Evolutionary conservation across 768 basidiomycete genomes (phyloP), one percentile per base, ranked within the genome.

Genomic region (Suillus discolor): DNA sequence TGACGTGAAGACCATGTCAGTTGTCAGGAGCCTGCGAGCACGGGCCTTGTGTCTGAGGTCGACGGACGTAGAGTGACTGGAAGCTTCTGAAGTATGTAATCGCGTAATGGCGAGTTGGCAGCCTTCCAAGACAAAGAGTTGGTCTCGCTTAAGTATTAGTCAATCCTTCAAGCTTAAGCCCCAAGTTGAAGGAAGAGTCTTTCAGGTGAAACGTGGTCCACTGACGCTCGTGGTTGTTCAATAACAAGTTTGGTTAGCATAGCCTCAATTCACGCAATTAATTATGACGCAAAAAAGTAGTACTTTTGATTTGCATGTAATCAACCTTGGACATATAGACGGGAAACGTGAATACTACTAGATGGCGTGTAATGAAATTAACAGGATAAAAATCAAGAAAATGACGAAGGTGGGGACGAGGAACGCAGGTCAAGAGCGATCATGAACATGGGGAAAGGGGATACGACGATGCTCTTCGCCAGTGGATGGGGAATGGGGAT

Each of bases 401-500:
- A 34, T 36, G 25, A 60, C 4, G 45, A 25, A 25, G 18, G 41
- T 16, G 6, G 38, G 11, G 4, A 28, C 25, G 16, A 53, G 28
- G 25, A 16, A 20, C 6, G 57, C 39, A 47, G 8, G 7, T 36
- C 53, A 65, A 20, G 7, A 51, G 63, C 25, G 34, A 11, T 54
- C 64, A n/a, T 8, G 12, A 63, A 60, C 16, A 45, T 31, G 65
- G n/a, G 67, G 73, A 55, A 66, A n/a, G 72, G 81, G 80, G 82
- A 65, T 84, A 82, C 83, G 84, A 85, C 85, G 81, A 79, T 84
- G 79, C 82, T 84, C 82, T 79, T 78, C 68, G 72, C 82, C 82
- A 85, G 76, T 83, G 83, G 74, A 71, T 68, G 80, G 78, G 76
- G 75, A 73, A 69, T 74, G 76, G 69, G 75, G 73, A 69, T 73